These are phyloP conservation scores for Neoboletus magnificus DNA, from an alignment of 768 basidiomycete species.

Conservation along the genomic window DNA sequence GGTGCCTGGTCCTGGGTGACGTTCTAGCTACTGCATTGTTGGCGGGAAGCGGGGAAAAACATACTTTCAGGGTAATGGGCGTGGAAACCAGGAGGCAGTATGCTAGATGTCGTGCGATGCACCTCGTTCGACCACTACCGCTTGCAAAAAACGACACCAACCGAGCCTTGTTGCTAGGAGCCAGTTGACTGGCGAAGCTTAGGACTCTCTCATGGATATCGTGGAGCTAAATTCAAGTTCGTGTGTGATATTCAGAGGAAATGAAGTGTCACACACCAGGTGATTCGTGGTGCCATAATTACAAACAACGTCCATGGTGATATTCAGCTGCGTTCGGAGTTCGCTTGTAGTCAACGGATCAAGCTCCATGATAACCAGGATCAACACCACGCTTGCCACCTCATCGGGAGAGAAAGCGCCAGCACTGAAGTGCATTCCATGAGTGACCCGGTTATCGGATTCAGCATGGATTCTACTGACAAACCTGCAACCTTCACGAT, in stretches of 20 bases:
- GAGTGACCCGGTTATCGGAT: background rate
- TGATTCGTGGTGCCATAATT: conserved; percentile 33
- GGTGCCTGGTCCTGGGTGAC: conserved; percentile 44
- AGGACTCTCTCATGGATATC: conserved; percentile 46
- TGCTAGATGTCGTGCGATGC: conserved; percentile 59
- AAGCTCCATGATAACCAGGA: conserved; percentile 53
- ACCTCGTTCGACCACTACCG: conserved; percentile 47
- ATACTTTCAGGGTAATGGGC: conserved; percentile 7
- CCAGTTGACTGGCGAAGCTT: conserved; percentile 36
- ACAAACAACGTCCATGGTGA: conserved; percentile 47
- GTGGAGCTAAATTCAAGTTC: conserved; percentile 39
- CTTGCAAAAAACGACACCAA: conserved; percentile 50
- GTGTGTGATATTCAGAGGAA: background rate
- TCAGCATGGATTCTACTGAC: conserved; percentile 35
- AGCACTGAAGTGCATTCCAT: conserved; percentile 25
- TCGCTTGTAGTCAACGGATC: conserved; percentile 48
- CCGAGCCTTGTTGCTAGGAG: conserved; percentile 48
- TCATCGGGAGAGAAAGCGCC: conserved; percentile 39
- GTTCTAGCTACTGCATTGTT: background rate
- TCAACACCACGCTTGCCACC: conserved; percentile 45
- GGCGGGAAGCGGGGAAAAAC: conserved; percentile 3
- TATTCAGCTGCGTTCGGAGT: conserved; percentile 44
- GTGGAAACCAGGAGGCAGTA: conserved; percentile 31
- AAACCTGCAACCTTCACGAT: conserved; percentile 42
- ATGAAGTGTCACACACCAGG: conserved; percentile 18